phyloP scores from a whole-genome alignment of 331 rosid genomes.

The Phaseolus coccineus region DNA sequence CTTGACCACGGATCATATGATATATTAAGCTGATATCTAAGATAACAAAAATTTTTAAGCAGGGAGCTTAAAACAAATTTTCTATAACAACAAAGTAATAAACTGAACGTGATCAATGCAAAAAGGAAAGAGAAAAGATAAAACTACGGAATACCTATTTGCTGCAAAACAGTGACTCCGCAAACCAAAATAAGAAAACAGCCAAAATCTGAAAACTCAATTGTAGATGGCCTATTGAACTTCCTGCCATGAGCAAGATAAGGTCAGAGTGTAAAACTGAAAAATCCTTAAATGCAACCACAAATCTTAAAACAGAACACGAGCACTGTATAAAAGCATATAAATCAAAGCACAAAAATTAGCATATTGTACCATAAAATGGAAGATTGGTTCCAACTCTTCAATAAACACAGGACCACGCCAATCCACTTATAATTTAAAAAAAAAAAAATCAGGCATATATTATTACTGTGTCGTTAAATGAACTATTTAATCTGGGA shows the following conservation, averaged over 20 bases:
- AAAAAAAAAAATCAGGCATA: background rate
- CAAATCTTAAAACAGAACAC: slow-evolving; percentile 25
- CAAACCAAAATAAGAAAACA: slow-evolving; percentile 71
- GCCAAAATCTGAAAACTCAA: slow-evolving; percentile 75
- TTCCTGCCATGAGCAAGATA: slow-evolving; percentile 66
- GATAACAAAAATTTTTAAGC: slow-evolving; percentile 29
- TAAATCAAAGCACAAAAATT: slow-evolving; percentile 22
- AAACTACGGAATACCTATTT: slow-evolving; percentile 55
- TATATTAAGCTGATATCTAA: slow-evolving; percentile 86
- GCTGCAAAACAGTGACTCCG: slow-evolving; percentile 74
- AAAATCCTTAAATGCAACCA: slow-evolving; percentile 28
- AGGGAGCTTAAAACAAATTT: slow-evolving; percentile 31
- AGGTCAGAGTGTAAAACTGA: slow-evolving; percentile 36
- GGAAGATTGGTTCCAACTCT: slow-evolving; percentile 18
- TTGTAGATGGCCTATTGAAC: slow-evolving; percentile 70
- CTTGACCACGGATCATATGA: slow-evolving; percentile 89
- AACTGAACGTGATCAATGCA: slow-evolving; percentile 1
- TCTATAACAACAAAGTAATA: background rate
- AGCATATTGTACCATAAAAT: background rate
- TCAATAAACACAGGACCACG: slow-evolving; percentile 18
- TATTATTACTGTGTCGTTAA: slow-evolving; percentile 26
- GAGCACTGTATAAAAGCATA: background rate
- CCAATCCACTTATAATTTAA: background rate
- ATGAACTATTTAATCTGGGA: slow-evolving; percentile 18
- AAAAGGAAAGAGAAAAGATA: slow-evolving; percentile 1